Conservation (phyloP, 2,329 filamentous ascomycete genomes). For the Penicillium sp. region DNA sequence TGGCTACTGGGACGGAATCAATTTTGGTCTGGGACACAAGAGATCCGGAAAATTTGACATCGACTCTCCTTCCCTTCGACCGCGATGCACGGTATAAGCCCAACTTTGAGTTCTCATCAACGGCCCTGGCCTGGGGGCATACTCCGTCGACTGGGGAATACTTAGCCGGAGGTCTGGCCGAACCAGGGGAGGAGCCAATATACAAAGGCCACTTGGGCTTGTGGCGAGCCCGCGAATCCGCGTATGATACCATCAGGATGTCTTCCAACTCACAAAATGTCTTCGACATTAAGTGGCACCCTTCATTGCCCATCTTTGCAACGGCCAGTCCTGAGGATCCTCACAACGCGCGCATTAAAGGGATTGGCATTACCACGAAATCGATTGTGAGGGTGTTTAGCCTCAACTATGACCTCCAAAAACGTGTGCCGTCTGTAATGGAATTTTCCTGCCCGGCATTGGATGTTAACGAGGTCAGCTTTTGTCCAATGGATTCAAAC, state of each 20-base stretch:
- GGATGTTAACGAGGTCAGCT: constrained; percentile 62
- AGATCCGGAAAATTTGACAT: constrained; percentile 20
- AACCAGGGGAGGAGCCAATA: constrained; percentile 36
- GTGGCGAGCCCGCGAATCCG: constrained; percentile 51
- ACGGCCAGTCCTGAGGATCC: constrained; percentile 48
- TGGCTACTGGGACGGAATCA: constrained; percentile 51
- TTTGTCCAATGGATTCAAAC: constrained; percentile 45
- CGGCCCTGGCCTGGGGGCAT: constrained; percentile 51
- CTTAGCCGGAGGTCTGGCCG: constrained; percentile 57
- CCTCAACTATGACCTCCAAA: constrained; percentile 18
- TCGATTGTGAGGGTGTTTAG: constrained; percentile 58
- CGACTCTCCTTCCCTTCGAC: constrained; percentile 31
- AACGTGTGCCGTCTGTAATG: constrained; percentile 22
- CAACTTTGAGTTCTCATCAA: constrained; percentile 43
- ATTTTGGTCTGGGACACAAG: constrained; percentile 42
- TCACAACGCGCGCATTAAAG: constrained; percentile 27
- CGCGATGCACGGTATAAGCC: constrained; percentile 26
- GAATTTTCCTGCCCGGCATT: constrained; percentile 58
- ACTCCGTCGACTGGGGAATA: constrained; percentile 39
- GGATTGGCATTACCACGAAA: constrained; percentile 40
- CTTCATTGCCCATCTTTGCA: constrained; percentile 51
- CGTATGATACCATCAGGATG: constrained; percentile 33
- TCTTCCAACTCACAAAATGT: constrained; percentile 55
- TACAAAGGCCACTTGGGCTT: constrained; percentile 53
- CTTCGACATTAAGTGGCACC: constrained; percentile 61